phyloP scores from a whole-genome alignment of 1,284 basidiomycete species.

The Melampsora larici-populina region DNA sequence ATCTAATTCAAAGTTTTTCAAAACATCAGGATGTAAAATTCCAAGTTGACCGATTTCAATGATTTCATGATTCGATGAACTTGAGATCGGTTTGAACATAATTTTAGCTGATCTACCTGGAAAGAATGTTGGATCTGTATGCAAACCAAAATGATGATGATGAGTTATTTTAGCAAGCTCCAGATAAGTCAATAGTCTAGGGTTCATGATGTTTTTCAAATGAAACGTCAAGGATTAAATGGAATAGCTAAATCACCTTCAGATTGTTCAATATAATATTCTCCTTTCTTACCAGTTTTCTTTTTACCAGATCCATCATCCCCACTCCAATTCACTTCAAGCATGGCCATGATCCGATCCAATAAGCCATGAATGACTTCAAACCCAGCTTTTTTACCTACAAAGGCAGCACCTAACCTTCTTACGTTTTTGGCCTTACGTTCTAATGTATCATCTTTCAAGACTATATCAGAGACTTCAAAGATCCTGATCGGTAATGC shows the following conservation, averaged over 20 bases:
- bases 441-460: conserved; percentile 76
- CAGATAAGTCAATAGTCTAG: no score
- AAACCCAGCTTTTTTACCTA: conserved; percentile 93
- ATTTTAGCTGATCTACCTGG: conserved; percentile 88
- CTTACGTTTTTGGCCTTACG: conserved; percentile 82
- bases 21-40: conserved; percentile 83
- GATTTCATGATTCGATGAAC: conserved; percentile 49
- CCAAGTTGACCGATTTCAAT: conserved; percentile 76
- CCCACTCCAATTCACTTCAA: conserved; percentile 76
- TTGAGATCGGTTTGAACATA: conserved; percentile 68
- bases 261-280: conserved; percentile 87
- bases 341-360: conserved; percentile 88
- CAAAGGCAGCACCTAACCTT: conserved; percentile 85
- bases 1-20: conserved; percentile 84
- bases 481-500: conserved; percentile 88
- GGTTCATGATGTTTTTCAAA: neutral
- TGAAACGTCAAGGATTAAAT: neutral
- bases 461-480: conserved; percentile 86
- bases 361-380: conserved; percentile 93
- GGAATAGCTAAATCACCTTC: conserved; percentile 62
- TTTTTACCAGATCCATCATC: conserved; percentile 58
- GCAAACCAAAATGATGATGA: neutral
- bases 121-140: conserved; percentile 81
- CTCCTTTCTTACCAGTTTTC: conserved; percentile 60
- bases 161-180: neutral